Conservation (phyloP, 2,329 filamentous ascomycete species). For the Trichoderma harzianum region DNA sequence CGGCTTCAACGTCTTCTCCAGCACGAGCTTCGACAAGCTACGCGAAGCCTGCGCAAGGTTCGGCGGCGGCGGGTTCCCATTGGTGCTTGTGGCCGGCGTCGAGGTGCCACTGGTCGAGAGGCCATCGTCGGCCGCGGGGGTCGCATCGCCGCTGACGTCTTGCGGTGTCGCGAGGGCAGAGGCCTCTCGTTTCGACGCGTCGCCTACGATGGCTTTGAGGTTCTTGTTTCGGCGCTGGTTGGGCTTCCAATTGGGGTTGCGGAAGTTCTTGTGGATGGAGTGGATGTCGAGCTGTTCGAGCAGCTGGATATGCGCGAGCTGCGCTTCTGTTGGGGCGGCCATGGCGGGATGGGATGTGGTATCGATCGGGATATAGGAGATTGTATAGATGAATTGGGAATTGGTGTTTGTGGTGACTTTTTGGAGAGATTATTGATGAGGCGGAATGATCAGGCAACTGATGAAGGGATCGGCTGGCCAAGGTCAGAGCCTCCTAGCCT, state of each 20-base stretch:
- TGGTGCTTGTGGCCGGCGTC: slow-evolving; percentile 47
- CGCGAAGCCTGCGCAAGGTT: slow-evolving; percentile 89
- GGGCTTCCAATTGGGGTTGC: slow-evolving; percentile 85
- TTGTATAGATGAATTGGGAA: neutral
- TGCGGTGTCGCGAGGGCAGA: slow-evolving; percentile 77
- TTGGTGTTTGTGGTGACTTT: neutral
- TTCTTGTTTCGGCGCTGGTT: slow-evolving; percentile 98
- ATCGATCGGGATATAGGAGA: neutral
- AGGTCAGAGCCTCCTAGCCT: neutral
- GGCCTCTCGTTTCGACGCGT: slow-evolving; percentile 85
- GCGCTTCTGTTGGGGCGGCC: slow-evolving; percentile 65
- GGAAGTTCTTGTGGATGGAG: slow-evolving; percentile 81
- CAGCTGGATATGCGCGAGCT: slow-evolving; percentile 79
- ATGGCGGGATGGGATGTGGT: slow-evolving; percentile 24
- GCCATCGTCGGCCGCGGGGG: slow-evolving; percentile 53
- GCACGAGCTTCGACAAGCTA: slow-evolving; percentile 79
- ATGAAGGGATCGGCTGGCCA: neutral
- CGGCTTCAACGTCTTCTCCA: slow-evolving; percentile 70
- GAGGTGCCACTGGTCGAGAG: slow-evolving; percentile 57
- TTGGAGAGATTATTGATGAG: neutral
- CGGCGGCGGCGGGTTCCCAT: slow-evolving; percentile 46
- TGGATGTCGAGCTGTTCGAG: slow-evolving; percentile 92
- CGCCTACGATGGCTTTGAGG: slow-evolving; percentile 91
- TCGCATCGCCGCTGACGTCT: slow-evolving; percentile 71
- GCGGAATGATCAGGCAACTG: neutral